A percentile compares a stretch with the other conserved stretches of the same genome.
Conservation (phyloP, 1,284 basidiomycete species). For the Tetrapyrgos nigripes region DNA sequence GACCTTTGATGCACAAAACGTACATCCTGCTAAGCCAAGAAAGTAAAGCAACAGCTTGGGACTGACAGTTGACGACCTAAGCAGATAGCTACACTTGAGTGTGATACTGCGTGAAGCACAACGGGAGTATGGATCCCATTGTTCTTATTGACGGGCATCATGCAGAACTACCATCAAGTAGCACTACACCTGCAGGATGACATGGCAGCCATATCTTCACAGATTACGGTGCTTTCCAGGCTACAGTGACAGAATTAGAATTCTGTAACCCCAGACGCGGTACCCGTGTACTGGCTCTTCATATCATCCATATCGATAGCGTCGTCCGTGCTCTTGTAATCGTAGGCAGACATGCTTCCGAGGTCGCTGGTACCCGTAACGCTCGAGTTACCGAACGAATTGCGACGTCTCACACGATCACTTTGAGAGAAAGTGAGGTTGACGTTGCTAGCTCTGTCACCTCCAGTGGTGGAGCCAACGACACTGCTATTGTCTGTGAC, state of each 20-base stretch:
- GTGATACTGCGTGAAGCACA: no score
- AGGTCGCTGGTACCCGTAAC: conserved; percentile 79
- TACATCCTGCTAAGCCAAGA: no score
- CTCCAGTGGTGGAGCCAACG: conserved; percentile 53
- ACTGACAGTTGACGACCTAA: no score
- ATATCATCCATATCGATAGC: conserved; percentile 79
- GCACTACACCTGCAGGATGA: no score
- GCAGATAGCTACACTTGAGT: no score
- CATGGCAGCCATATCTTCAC: no score
- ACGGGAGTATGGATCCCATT: no score
- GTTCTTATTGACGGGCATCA: no score
- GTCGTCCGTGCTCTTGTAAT: conserved; percentile 89
- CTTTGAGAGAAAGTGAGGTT: conserved; percentile 84
- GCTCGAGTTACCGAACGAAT: conserved; percentile 74
- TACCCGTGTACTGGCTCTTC: conserved; percentile 84
- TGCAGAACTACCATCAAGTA: no score
- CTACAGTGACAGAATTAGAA: conserved; percentile 57
- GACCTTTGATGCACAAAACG: no score
- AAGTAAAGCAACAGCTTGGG: no score
- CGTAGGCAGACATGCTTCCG: conserved; percentile 75
- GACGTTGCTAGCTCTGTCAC: conserved; percentile 34
- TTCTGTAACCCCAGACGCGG: conserved; percentile 83
- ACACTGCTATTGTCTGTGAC: conserved; percentile 67
- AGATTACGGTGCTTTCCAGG: no score
- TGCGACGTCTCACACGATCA: conserved; percentile 51